Conservation (phyloP, 1,139 yeast species). For the Arxiozyma bovina region DNA sequence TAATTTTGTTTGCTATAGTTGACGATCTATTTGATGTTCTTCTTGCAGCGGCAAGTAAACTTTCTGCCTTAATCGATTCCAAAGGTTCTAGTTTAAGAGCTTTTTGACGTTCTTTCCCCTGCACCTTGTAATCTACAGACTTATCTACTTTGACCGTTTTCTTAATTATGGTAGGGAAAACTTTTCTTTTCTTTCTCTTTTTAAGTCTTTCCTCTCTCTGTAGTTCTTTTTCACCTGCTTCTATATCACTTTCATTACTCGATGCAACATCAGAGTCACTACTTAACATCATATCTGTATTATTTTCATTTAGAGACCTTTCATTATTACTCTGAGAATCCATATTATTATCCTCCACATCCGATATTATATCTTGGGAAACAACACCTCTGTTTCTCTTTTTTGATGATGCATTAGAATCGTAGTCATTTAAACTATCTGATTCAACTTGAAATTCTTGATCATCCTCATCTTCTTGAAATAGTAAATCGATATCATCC, state of each 20-base stretch:
- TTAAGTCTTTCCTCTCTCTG: conserved; percentile 42
- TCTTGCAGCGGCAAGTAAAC: conserved; percentile 43
- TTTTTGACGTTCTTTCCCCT: conserved; percentile 14
- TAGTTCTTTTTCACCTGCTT: conserved; percentile 60
- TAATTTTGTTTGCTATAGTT: conserved; percentile 70
- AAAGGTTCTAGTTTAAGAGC: conserved; percentile 24
- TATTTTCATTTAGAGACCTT: conserved; percentile 19
- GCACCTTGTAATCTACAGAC: conserved; percentile 12
- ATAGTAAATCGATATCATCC: conserved; percentile 63
- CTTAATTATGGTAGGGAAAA: conserved; percentile 40
- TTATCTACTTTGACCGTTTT: conserved; percentile 18
- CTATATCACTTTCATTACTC: conserved; percentile 40
- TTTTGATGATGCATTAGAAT: background rate
- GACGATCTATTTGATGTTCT: conserved; percentile 74
- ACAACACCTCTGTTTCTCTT: background rate
- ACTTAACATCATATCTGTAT: conserved; percentile 39
- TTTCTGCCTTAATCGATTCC: conserved; percentile 38
- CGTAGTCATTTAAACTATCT: conserved; percentile 16
- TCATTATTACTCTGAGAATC: background rate
- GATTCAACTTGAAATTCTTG: conserved; percentile 49
- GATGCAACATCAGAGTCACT: conserved; percentile 35
- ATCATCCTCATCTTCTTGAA: conserved; percentile 80
- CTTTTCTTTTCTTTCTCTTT: conserved; percentile 36
- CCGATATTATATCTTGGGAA: background rate
- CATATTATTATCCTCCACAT: background rate